Evolutionary conservation across 2,329 filamentous ascomycete species (phyloP).

Genomic region (Neopestalotiopsis sp.): DNA sequence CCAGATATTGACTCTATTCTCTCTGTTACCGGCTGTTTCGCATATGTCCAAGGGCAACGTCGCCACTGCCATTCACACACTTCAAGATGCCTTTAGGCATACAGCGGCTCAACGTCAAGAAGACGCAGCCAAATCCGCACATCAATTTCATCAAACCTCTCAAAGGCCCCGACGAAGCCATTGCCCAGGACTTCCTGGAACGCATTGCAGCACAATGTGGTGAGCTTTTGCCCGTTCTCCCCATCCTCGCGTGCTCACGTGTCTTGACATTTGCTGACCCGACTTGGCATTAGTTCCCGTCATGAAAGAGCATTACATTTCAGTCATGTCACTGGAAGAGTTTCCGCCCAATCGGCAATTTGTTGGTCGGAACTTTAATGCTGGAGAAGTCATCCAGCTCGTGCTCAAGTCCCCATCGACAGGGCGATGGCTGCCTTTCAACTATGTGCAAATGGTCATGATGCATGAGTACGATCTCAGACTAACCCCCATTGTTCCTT

Average conservation of each 20-base stretch:
- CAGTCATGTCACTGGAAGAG: conserved; percentile 77
- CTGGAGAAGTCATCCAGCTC: conserved; percentile 84
- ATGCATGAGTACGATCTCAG: conserved; percentile 70
- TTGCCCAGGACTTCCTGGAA: conserved; percentile 74
- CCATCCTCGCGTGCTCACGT: not conserved
- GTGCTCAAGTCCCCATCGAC: conserved; percentile 72
- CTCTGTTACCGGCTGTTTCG: too few relatives aligned
- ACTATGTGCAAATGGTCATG: conserved; percentile 93
- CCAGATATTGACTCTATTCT: too few relatives aligned
- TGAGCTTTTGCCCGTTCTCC: conserved; percentile 37
- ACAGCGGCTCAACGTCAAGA: conserved; percentile 77
- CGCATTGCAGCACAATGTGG: conserved; percentile 81
- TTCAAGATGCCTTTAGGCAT: conserved; percentile 76
- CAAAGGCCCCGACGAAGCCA: conserved; percentile 64
- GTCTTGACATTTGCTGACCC: not conserved
- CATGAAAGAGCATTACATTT: conserved; percentile 69
- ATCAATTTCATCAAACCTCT: conserved; percentile 88
- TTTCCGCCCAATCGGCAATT: conserved; percentile 83
- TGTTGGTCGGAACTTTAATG: conserved; percentile 88
- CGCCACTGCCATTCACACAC: not conserved
- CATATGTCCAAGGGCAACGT: too few relatives aligned
- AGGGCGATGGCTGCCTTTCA: conserved; percentile 78
- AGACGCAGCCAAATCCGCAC: conserved; percentile 74
- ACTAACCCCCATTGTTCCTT: not conserved
- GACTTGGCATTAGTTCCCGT: conserved; percentile 59